Percentiles rank a stretch among this genome's conserved stretches.
These are phyloP conservation scores for Argentina anserina DNA, from an alignment of 306 rosid genomes.

Conservation along the genomic window DNA sequence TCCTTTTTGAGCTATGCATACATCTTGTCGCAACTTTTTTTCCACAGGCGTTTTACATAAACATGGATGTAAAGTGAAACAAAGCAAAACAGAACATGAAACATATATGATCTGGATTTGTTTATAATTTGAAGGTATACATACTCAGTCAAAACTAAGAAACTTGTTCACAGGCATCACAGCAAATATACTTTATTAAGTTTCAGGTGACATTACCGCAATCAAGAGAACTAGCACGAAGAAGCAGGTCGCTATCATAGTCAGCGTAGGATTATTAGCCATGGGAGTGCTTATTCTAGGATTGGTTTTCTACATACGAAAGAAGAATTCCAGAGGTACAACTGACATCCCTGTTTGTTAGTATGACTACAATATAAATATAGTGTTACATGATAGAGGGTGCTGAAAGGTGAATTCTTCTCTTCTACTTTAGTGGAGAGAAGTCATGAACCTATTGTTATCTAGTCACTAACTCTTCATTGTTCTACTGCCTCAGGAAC, in stretches of 20 bases:
- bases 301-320: neutral
- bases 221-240: neutral
- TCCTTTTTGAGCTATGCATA: neutral
- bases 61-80: neutral
- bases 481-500: neutral
- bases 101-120: neutral
- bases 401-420: neutral
- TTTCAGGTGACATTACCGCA: neutral
- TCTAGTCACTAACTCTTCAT: neutral
- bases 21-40: neutral
- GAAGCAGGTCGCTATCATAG: neutral
- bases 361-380: neutral
- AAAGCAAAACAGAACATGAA: neutral
- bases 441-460: neutral
- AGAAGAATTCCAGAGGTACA: constrained; percentile 2
- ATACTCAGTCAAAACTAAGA: neutral
- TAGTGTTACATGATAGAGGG: neutral
- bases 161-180: neutral
- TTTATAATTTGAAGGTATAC: neutral
- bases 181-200: neutral
- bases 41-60: neutral
- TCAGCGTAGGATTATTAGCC: neutral
- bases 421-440: neutral
- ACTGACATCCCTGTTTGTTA: neutral
- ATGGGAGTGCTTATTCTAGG: neutral